Percentiles rank a stretch among this genome's conserved stretches.
phyloP scores from a whole-genome alignment of 805 yeast genomes.

The Starmerella ratchasimensis region DNA sequence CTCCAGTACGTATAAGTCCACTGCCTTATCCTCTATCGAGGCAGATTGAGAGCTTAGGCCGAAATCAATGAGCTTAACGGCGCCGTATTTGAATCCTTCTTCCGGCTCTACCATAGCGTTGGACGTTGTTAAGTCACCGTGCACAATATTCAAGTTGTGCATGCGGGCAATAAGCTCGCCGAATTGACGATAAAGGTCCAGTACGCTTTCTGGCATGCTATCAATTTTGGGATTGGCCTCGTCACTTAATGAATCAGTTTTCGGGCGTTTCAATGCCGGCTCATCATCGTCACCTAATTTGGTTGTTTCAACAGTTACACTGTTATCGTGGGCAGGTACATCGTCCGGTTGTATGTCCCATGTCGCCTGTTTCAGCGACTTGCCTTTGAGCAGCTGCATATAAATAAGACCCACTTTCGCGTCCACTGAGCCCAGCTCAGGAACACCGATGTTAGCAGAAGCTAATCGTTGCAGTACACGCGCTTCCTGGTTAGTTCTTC shows the following conservation, averaged over 20 bases:
- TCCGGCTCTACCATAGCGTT: slow-evolving; percentile 40
- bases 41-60: slow-evolving; percentile 68
- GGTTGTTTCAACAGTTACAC: too few relatives aligned
- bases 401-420: slow-evolving; percentile 65
- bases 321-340: not conserved
- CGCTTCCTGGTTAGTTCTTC: slow-evolving; percentile 74
- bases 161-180: slow-evolving; percentile 49
- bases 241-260: too few relatives aligned
- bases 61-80: slow-evolving; percentile 65
- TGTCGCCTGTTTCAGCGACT: slow-evolving; percentile 25
- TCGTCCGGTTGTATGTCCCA: slow-evolving; percentile 23
- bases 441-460: slow-evolving; percentile 45
- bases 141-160: slow-evolving; percentile 68
- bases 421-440: slow-evolving; percentile 64
- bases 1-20: slow-evolving; percentile 88
- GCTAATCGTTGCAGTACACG: slow-evolving; percentile 51
- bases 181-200: slow-evolving; percentile 8
- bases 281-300: not conserved
- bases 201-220: not conserved
- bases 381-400: slow-evolving; percentile 68
- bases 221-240: too few relatives aligned
- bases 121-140: slow-evolving; percentile 89
- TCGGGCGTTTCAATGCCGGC: not conserved
- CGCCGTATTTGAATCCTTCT: not conserved
- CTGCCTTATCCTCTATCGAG: slow-evolving; percentile 73